Percentiles rank a stretch among this genome's conserved stretches.
Evolutionary conservation across 805 yeast species (phyloP).

Genomic region (Myxozyma kluyveri): DNA sequence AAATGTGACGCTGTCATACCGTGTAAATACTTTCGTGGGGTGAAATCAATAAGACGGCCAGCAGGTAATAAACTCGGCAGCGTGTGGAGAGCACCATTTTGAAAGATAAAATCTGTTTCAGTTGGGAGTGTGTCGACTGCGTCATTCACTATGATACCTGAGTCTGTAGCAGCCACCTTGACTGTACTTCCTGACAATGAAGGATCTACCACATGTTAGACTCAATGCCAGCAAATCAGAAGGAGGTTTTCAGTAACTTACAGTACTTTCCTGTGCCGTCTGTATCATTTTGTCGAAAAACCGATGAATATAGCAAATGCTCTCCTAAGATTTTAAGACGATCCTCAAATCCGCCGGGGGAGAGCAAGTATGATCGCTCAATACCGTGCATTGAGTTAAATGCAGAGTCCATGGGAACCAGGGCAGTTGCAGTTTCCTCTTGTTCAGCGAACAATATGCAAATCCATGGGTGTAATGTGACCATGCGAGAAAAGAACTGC

Average conservation of each 20-base stretch:
- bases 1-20: conserved; percentile 20
- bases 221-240: background rate
- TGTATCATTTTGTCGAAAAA: conserved; percentile 28
- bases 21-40: conserved; percentile 24
- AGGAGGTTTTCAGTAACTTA: conserved; percentile 3
- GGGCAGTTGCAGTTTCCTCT: conserved; percentile 25
- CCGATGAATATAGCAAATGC: conserved; percentile 22
- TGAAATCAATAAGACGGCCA: conserved; percentile 17
- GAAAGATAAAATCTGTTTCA: conserved; percentile 14
- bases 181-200: conserved; percentile 14
- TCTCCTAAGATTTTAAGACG: conserved; percentile 20
- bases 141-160: conserved; percentile 19
- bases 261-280: conserved; percentile 16
- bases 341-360: conserved; percentile 23
- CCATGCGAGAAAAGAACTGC: conserved; percentile 9
- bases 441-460: conserved; percentile 14
- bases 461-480: conserved; percentile 16
- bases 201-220: conserved; percentile 7
- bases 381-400: conserved; percentile 20
- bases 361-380: conserved; percentile 21
- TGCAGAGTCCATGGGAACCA: conserved; percentile 23
- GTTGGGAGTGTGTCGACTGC: conserved; percentile 10
- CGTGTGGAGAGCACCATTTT: conserved; percentile 27
- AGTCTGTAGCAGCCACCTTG: conserved; percentile 2
- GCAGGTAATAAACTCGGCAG: conserved; percentile 19